Base-by-base conservation (phyloP, 768 basidiomycete species). In the Amyloporia xantha region DNA sequence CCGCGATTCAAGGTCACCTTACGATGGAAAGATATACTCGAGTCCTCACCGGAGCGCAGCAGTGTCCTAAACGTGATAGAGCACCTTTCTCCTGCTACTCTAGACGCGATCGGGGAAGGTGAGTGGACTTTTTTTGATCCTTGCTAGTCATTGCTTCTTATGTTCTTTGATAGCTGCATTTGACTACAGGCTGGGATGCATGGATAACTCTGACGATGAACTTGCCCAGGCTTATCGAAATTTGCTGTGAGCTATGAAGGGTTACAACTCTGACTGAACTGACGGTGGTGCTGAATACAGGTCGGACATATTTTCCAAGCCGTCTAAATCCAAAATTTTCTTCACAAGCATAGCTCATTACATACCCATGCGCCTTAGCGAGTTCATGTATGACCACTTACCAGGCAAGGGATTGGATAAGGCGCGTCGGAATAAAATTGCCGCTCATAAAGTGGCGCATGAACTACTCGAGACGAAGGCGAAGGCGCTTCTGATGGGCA, bases 211-310 rank as follows among this genome's bases (percentile, higher is more conserved):
- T 2, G 68, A 77, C 39, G 78, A 78, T 58, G 71, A 74, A 49
- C 74, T 82, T 40, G 75, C 73, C 62, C 70, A 72, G 52, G 74
- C 78, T 3, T 81, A 79, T 58, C 68, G 71, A 48, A 77, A 75
- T 33, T 65, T 78, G 13, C 40, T 61, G 61, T 60, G 49, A 35
- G 58, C 46, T 9, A n/a, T n/a, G n/a, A n/a, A n/a, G n/a, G n/a
- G n/a, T n/a, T n/a, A n/a, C n/a, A n/a, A n/a, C n/a, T n/a, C n/a
- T n/a, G n/a, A n/a, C n/a, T n/a, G n/a, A n/a, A n/a, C n/a, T n/a
- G n/a, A n/a, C n/a, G n/a, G n/a, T n/a, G n/a, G n/a, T n/a, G n/a
- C n/a, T n/a, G n/a, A n/a, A n/a, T 25, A 25, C 40, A 79, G 76
- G 70, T 70, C 72, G 12, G 71, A 74, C 28, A 75, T 75, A 0